Base-by-base conservation (phyloP, 1,139 yeast species). In the Protomyces inundatus region DNA sequence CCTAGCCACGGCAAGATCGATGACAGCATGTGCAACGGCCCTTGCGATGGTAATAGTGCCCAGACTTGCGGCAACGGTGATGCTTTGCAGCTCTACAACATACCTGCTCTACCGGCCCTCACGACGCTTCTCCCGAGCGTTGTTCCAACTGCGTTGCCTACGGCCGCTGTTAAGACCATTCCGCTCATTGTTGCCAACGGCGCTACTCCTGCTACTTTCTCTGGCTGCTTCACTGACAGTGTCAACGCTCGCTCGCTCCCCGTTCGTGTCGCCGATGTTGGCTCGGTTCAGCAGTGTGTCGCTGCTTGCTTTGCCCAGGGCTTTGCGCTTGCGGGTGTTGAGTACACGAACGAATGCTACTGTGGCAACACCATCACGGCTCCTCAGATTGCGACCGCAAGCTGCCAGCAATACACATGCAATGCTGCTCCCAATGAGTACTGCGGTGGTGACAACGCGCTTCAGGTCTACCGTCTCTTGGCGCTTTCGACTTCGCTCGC, bases 321-420 rank as follows among this genome's bases (percentile, higher is more conserved):
- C 37, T 64, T 55, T 23, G 54, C 55, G 12, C 56, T 39, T 32
- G 64, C 65, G 5, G 66, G 65, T 9, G 48, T 59, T 23, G 66
- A 64, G 59, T 61, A 64, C 55, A 30, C 62, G 9, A 39, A 35
- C 16, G 48, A 64, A 40, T 64, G 66, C 45, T 64, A 46, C 59
- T 64, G 66, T 53, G 53, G 58, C n/a, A 53, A 60, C 52, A 12
- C 62, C 16, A 35, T 61, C 57, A 36, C 45, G n/a, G 62, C 65
- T 39, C 55, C 66, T 36, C 51, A 61, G 9, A 40, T 40, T 9
- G 54, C 65, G 9, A 54, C 45, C 42, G 7, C 52, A 14, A 7
- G 62, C 7, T 23, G 39, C 33, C 30, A 52, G 30, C 16, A 51
- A 35, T 36, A 52, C 58, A 33, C 65, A n/a, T 64, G 66, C 48